These are phyloP conservation scores for Leishmania tarentolae DNA, from an alignment of 208 protist genomes.

Conservation along the genomic window DNA sequence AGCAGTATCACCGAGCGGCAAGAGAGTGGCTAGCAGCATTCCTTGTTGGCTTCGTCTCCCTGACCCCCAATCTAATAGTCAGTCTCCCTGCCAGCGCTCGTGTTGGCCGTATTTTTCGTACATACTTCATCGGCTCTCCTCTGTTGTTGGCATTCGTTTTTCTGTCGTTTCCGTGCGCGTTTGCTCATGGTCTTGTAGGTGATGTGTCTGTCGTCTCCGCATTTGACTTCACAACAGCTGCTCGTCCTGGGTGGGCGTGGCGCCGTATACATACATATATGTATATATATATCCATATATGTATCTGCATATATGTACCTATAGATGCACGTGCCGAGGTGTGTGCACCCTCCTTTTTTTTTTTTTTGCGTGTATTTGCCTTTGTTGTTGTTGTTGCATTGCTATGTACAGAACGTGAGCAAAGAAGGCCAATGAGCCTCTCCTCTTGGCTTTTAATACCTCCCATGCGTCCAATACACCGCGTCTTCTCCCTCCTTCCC, in stretches of 20 bases:
- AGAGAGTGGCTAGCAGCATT: background rate
- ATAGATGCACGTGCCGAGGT: background rate
- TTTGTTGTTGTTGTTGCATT: background rate
- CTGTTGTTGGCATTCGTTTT: background rate
- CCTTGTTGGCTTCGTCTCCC: background rate
- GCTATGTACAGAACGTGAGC: background rate
- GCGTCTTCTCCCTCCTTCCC: background rate
- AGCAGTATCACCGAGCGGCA: background rate
- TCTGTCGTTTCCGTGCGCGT: background rate
- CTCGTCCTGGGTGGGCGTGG: too few species aligned
- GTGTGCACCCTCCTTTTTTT: background rate
- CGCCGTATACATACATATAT: background rate
- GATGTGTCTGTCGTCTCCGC: background rate
- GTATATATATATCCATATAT: too few species aligned
- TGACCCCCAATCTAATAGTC: background rate
- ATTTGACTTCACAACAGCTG: background rate
- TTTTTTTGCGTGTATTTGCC: constrained; percentile 19
- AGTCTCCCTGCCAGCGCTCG: background rate
- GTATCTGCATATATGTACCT: background rate
- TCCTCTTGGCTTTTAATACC: too few species aligned
- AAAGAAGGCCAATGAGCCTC: background rate
- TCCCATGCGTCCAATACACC: too few species aligned
- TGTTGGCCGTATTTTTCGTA: background rate
- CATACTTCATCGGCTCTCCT: background rate
- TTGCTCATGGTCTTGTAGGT: background rate